These are phyloP conservation scores for Torulaspora indica DNA, from an alignment of 805 yeast species.

Conservation along the genomic window DNA sequence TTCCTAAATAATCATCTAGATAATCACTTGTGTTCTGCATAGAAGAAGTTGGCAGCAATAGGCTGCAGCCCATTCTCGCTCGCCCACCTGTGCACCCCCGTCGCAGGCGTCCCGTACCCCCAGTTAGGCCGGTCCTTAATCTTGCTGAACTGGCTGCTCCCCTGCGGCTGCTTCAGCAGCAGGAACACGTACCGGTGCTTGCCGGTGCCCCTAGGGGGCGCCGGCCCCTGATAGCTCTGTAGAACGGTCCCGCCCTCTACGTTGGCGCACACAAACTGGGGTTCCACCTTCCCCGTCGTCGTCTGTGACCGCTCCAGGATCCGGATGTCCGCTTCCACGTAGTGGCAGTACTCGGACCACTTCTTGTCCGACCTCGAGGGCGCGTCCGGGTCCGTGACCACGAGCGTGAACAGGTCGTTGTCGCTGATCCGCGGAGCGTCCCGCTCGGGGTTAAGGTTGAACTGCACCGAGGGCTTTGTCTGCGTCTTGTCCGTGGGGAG, in stretches of 20 bases:
- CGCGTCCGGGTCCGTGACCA: constrained; percentile 91
- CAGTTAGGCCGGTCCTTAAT: constrained; percentile 42
- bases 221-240: constrained; percentile 72
- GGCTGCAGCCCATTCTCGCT: constrained; percentile 56
- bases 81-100: constrained; percentile 75
- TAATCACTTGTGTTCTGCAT: constrained; percentile 52
- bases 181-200: constrained; percentile 82
- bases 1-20: neutral
- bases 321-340: constrained; percentile 48
- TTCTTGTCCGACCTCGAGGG: constrained; percentile 76
- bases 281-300: constrained; percentile 16
- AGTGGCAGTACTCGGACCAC: constrained; percentile 87
- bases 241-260: constrained; percentile 39
- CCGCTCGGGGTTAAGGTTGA: constrained; percentile 47
- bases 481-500: constrained; percentile 64
- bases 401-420: constrained; percentile 58
- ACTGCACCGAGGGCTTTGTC: constrained; percentile 57
- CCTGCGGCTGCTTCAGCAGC: constrained; percentile 57
- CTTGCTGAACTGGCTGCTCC: constrained; percentile 22
- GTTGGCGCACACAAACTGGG: constrained; percentile 43
- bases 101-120: constrained; percentile 82
- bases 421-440: constrained; percentile 19
- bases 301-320: constrained; percentile 12
- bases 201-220: constrained; percentile 84
- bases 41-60: constrained; percentile 76